Conservation (phyloP, 1,284 basidiomycete species). For the Anthracocystis walkeri region DNA sequence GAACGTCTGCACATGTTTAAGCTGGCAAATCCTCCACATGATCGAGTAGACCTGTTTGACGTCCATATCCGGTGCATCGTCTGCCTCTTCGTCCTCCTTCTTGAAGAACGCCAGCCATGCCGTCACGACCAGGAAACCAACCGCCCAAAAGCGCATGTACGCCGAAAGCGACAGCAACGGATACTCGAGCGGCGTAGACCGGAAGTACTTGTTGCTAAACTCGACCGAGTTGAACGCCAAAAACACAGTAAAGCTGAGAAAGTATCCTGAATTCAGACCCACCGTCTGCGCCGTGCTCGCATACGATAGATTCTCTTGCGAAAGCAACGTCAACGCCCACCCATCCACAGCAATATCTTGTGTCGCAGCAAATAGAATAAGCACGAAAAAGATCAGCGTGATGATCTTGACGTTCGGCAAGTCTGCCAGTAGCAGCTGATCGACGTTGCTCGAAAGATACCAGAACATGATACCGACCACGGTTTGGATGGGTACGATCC, state of each 20-base stretch:
- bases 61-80: slow-evolving; percentile 80
- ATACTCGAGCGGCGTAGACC: slow-evolving; percentile 75
- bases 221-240: slow-evolving; percentile 94
- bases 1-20: slow-evolving; percentile 91
- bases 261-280: slow-evolving; percentile 94
- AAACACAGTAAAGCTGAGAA: slow-evolving; percentile 96
- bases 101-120: slow-evolving; percentile 89
- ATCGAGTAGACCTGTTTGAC: slow-evolving; percentile 90
- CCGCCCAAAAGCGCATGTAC: slow-evolving; percentile 88
- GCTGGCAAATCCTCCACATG: slow-evolving; percentile 91
- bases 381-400: slow-evolving; percentile 86
- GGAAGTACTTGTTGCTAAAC: slow-evolving; percentile 84
- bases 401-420: slow-evolving; percentile 81
- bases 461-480: slow-evolving; percentile 90
- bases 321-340: slow-evolving; percentile 96
- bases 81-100: slow-evolving; percentile 77
- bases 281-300: slow-evolving; percentile 98
- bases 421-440: slow-evolving; percentile 84
- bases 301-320: slow-evolving; percentile 93
- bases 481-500: slow-evolving; percentile 97
- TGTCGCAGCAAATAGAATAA: slow-evolving; percentile 92
- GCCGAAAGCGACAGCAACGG: slow-evolving; percentile 83
- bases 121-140: slow-evolving; percentile 84
- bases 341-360: slow-evolving; percentile 99
- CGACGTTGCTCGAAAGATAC: slow-evolving; percentile 84